Evolutionary conservation across 345 rosid species (phyloP).

Genomic region (Rhizophora apiculata): DNA sequence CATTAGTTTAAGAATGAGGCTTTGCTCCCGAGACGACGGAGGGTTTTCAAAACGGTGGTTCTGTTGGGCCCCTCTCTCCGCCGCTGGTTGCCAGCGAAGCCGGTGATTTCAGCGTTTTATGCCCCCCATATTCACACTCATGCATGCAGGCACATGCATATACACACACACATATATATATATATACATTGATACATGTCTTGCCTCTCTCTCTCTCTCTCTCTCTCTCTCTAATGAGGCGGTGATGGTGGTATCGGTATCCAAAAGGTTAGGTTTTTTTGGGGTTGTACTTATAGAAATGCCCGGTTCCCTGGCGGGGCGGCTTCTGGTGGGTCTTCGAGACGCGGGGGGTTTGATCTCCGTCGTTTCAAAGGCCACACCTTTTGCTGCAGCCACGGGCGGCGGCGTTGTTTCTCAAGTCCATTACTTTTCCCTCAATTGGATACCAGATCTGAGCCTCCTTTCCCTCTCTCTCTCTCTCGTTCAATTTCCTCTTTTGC

Average conservation of each 20-base stretch:
- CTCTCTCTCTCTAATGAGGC: not conserved
- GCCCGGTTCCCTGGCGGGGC: too few relatives aligned
- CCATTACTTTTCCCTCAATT: too few relatives aligned
- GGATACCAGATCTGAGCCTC: conserved; percentile 5
- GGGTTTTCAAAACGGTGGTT: not conserved
- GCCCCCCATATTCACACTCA: not conserved
- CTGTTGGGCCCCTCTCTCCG: not conserved
- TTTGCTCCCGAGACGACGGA: not conserved
- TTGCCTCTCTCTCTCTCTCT: not conserved
- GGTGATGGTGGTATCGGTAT: not conserved
- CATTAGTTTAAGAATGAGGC: conserved; percentile 1
- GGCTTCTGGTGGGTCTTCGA: too few relatives aligned
- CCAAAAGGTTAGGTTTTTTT: too few relatives aligned
- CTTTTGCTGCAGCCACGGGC: too few relatives aligned
- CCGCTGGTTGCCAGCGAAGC: not conserved
- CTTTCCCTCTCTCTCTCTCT: not conserved
- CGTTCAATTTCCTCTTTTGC: not conserved
- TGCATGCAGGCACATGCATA: not conserved
- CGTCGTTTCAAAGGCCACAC: too few relatives aligned
- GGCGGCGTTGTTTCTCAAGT: too few relatives aligned
- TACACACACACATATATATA: not conserved
- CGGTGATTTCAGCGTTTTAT: not conserved
- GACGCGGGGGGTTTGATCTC: too few relatives aligned
- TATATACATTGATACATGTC: not conserved
- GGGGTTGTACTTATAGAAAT: too few relatives aligned